phyloP scores from a whole-genome alignment of 225 moss, liverwort and hornwort species.

The Sphagnum tenellum region DNA sequence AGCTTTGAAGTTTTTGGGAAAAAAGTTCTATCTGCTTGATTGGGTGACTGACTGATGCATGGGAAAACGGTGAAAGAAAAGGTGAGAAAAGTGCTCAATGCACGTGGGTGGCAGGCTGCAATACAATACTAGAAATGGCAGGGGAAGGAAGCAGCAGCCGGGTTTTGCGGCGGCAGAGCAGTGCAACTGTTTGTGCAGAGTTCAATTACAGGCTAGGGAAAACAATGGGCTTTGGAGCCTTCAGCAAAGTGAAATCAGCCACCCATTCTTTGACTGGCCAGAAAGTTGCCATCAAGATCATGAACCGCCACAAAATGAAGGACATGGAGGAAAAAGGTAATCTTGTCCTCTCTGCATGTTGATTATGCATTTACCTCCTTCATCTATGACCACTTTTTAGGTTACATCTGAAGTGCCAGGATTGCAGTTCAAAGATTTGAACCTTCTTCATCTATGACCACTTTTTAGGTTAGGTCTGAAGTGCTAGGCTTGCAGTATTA shows the following conservation, averaged over 20 bases:
- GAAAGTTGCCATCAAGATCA: constrained; percentile 77
- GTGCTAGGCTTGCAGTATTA: too few relatives aligned
- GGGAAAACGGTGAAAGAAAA: constrained; percentile 1
- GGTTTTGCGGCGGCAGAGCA: constrained; percentile 24
- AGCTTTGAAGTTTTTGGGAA: constrained; percentile 5
- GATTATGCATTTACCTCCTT: constrained; percentile 3
- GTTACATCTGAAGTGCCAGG: too few relatives aligned
- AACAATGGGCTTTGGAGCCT: constrained; percentile 76
- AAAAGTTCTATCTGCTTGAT: background rate
- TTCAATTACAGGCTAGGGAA: constrained; percentile 75
- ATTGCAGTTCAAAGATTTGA: too few relatives aligned
- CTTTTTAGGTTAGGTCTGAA: too few relatives aligned
- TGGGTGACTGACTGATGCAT: too few relatives aligned
- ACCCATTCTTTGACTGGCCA: constrained; percentile 59
- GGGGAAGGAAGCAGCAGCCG: constrained; percentile 26
- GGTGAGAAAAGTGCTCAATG: constrained; percentile 14
- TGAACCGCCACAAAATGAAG: constrained; percentile 70
- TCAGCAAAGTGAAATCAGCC: constrained; percentile 79
- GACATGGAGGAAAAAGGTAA: constrained; percentile 84
- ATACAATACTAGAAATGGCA: constrained; percentile 43
- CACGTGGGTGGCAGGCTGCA: constrained; percentile 11
- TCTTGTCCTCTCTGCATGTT: too few relatives aligned
- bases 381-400: background rate
- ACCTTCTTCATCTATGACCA: background rate
- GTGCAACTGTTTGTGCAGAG: constrained; percentile 54